Conservation (phyloP, 164 flowering plant species). For the Brasenia schreberi region DNA sequence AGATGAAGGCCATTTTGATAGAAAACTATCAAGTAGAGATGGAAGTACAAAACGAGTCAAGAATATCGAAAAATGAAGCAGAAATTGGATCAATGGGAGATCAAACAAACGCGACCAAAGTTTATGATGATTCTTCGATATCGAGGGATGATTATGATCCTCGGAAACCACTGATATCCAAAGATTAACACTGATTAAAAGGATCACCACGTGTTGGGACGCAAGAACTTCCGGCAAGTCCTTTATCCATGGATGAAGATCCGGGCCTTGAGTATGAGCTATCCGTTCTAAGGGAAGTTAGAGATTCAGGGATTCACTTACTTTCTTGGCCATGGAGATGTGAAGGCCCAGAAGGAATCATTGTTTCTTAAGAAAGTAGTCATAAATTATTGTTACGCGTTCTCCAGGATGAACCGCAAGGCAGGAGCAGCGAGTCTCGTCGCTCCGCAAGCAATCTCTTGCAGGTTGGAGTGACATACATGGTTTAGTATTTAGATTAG, state of each 20-base stretch:
- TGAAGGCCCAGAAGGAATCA: constrained; percentile 42
- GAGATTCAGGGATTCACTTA: constrained; percentile 41
- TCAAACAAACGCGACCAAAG: neutral
- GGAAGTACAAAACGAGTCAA: neutral
- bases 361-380: constrained; percentile 38
- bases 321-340: constrained; percentile 37
- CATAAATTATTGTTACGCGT: constrained; percentile 42
- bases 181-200: neutral
- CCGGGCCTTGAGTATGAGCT: constrained; percentile 35
- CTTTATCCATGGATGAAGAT: constrained; percentile 24
- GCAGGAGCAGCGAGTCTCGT: constrained; percentile 21
- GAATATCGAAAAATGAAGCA: neutral
- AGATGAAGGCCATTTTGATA: constrained; percentile 32
- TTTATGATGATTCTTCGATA: too few species aligned
- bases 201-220: neutral
- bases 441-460: constrained; percentile 41
- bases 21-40: constrained; percentile 13
- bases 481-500: constrained; percentile 22
- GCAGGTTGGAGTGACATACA: constrained; percentile 40
- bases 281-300: constrained; percentile 33
- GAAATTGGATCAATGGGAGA: neutral
- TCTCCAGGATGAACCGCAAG: constrained; percentile 40
- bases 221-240: constrained; percentile 12
- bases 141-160: neutral
- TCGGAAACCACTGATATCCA: constrained; percentile 2